Base-by-base conservation (phyloP, 106 monocot species). In the Allium sativum region DNA sequence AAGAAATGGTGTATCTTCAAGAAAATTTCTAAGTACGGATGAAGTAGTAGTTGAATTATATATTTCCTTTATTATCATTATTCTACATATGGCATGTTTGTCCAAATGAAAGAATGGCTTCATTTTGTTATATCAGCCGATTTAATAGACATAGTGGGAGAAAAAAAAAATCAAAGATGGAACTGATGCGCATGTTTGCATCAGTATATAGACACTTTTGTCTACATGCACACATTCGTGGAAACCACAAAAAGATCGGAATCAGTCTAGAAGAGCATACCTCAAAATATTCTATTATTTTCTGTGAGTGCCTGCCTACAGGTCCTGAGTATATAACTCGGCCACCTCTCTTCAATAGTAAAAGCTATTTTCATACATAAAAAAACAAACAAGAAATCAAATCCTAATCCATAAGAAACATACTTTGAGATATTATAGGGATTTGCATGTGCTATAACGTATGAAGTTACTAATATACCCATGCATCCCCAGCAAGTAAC, bases 281-380 rank as follows among this genome's bases (percentile, higher is more conserved):
- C 86, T 91, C 83, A 52, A 91, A 91, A 57, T 91, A 91, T 22
- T 80, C 75, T 56, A 91, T 76, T 52, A 91, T 65, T 61, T 78
- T 80, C 20, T 61, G 65, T 11, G 91, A 91, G 59, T 80, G 58
- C 11, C 62, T 59, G 12, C 91, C 91, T 44, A 91, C 60, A 43
- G 76, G 65, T 44, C 91, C 91, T 42, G 67, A 68, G 61, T 86
- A 91, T 54, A 86, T 91, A 5, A 83, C 70, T 55, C 85, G 77
- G 8, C 91, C 91, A 58, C 91, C 91, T 53, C 86, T 56, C 59
- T 86, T 91, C 85, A 91, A 52, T 58, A 91, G 65, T 42, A 91
- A 64, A 42, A 91, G 65, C 91, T 91, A 70, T 31, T 31, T 31
- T 1, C 31, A 31, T 31, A 31, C 31, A 31, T 31, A 5, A 2